These are phyloP conservation scores for Komagataella kurtzmanii DNA, from an alignment of 805 yeast genomes.

Conservation along the genomic window DNA sequence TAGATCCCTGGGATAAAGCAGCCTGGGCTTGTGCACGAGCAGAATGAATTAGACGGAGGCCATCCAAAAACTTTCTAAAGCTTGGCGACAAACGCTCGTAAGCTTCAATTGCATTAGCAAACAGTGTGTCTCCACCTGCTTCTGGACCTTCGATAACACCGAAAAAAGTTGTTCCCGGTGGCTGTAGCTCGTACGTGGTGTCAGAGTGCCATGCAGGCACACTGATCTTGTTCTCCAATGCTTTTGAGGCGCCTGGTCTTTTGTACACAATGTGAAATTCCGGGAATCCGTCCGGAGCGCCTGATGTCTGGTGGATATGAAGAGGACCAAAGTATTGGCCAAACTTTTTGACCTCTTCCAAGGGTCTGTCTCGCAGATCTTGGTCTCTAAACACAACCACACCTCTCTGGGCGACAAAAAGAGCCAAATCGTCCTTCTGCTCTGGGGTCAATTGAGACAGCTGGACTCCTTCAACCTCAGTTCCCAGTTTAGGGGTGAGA, in stretches of 20 bases:
- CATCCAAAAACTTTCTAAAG: slow-evolving; percentile 42
- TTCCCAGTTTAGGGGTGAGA: slow-evolving; percentile 60
- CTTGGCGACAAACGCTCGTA: slow-evolving; percentile 58
- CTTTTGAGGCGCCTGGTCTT: slow-evolving; percentile 25
- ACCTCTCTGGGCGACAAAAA: slow-evolving; percentile 55
- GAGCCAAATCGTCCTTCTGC: slow-evolving; percentile 59
- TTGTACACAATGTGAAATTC: slow-evolving; percentile 53
- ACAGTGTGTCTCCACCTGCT: slow-evolving; percentile 71
- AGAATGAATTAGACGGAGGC: slow-evolving; percentile 57
- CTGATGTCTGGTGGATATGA: slow-evolving; percentile 66
- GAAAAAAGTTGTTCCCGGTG: slow-evolving; percentile 61
- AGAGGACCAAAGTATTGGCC: slow-evolving; percentile 57
- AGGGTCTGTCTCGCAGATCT: slow-evolving; percentile 45
- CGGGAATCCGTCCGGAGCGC: slow-evolving; percentile 47
- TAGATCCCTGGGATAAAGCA: slow-evolving; percentile 44
- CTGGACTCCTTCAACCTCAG: slow-evolving; percentile 48
- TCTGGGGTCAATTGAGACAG: slow-evolving; percentile 35
- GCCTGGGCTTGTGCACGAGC: slow-evolving; percentile 52
- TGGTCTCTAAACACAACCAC: slow-evolving; percentile 56
- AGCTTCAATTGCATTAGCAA: slow-evolving; percentile 60
- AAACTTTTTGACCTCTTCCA: slow-evolving; percentile 31
- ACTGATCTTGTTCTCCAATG: slow-evolving; percentile 20
- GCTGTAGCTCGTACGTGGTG: slow-evolving; percentile 59
- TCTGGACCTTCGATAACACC: slow-evolving; percentile 47
- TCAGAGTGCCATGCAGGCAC: slow-evolving; percentile 57